These are phyloP conservation scores for Cercospora nicotianae DNA, from an alignment of 2,329 filamentous ascomycete genomes.

Conservation along the genomic window DNA sequence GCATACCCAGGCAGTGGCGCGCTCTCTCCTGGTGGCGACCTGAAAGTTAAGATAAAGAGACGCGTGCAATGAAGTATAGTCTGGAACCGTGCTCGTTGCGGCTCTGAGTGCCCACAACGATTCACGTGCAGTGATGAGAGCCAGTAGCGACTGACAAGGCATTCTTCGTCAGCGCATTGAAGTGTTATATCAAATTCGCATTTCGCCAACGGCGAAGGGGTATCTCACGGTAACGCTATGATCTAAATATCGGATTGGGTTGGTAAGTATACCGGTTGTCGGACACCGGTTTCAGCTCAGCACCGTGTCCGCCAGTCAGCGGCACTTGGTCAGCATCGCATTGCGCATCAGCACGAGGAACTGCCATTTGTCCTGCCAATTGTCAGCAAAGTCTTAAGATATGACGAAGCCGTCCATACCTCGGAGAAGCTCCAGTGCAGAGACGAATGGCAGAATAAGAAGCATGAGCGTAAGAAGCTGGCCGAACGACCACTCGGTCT, in stretches of 20 bases:
- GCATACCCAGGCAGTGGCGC: constrained; percentile 31
- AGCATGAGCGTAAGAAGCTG: constrained; percentile 62
- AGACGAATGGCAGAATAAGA: constrained; percentile 60
- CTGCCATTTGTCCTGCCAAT: constrained; percentile 26
- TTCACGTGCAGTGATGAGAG: neutral
- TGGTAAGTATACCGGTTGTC: constrained; percentile 23
- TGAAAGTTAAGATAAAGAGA: constrained; percentile 29
- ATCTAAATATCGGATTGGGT: constrained; percentile 23
- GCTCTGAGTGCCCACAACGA: neutral
- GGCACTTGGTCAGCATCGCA: constrained; percentile 25
- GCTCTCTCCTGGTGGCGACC: constrained; percentile 32
- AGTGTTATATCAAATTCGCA: neutral
- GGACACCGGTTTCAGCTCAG: constrained; percentile 13
- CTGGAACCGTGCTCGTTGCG: neutral
- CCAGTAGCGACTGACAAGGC: neutral
- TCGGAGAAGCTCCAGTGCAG: constrained; percentile 59
- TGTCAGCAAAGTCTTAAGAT: neutral
- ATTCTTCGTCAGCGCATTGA: neutral
- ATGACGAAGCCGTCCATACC: constrained; percentile 42
- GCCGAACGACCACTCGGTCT: constrained; percentile 63
- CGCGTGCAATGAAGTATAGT: neutral
- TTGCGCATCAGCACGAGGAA: constrained; percentile 20
- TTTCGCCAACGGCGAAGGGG: neutral
- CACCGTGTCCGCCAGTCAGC: constrained; percentile 16
- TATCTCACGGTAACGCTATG: constrained; percentile 5